These are phyloP conservation scores for Cladorrhinum samala DNA, from an alignment of 495 filamentous ascomycete species.

Conservation along the genomic window DNA sequence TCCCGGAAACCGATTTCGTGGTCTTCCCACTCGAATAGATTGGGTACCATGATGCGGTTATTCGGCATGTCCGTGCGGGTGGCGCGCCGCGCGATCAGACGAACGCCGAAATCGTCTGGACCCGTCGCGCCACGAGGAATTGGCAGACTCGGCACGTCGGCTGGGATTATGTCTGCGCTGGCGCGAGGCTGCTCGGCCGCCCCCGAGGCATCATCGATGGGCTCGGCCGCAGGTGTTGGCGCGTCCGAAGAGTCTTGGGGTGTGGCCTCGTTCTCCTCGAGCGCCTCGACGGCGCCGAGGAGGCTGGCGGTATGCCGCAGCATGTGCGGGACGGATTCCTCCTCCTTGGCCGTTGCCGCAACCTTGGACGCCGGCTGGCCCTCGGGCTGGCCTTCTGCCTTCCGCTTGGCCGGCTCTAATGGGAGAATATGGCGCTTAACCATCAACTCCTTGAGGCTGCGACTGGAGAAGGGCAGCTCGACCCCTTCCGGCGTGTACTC, in stretches of 20 bases:
- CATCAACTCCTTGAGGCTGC: constrained; percentile 20
- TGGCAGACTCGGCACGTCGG: constrained; percentile 24
- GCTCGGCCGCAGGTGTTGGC: constrained; percentile 29
- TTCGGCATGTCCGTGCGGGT: constrained; percentile 27
- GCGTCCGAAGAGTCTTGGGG: constrained; percentile 32
- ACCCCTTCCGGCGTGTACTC: constrained; percentile 23
- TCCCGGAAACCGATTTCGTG: constrained; percentile 47
- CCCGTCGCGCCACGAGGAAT: constrained; percentile 33
- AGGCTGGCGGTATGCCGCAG: constrained; percentile 37
- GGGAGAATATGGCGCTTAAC: constrained; percentile 16
- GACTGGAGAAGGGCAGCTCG: constrained; percentile 31
- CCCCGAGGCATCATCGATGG: constrained; percentile 15
- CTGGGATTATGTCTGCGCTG: constrained; percentile 14
- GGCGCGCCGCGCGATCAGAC: constrained; percentile 27
- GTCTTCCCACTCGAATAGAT: constrained; percentile 31
- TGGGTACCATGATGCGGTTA: constrained; percentile 41
- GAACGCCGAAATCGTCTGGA: constrained; percentile 37
- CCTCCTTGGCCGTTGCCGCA: constrained; percentile 21
- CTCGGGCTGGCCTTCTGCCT: constrained; percentile 36
- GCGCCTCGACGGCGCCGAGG: constrained; percentile 35
- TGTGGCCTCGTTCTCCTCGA: constrained; percentile 24
- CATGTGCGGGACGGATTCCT: constrained; percentile 18
- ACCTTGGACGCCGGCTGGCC: constrained; percentile 35
- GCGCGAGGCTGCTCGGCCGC: constrained; percentile 9
- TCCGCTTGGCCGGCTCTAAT: constrained; percentile 30